Evolutionary conservation across 805 yeast species (phyloP).

Genomic region (Sugiyamaella chiloensis): DNA sequence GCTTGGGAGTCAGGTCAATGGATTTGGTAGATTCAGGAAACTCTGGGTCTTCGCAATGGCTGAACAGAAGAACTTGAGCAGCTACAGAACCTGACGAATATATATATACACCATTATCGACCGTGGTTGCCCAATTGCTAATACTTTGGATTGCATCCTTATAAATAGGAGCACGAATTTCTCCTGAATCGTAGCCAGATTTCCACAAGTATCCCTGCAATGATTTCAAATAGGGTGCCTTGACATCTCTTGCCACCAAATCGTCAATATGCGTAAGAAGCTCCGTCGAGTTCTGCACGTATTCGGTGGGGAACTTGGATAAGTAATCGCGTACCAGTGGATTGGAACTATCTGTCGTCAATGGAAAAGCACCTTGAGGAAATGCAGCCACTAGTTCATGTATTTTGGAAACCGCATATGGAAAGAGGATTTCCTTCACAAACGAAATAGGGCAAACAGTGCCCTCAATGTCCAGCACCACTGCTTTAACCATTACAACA

Average conservation of each 20-base stretch:
- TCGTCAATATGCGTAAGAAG: constrained; percentile 49
- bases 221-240: constrained; percentile 71
- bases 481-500: constrained; percentile 23
- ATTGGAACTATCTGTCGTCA: constrained; percentile 16
- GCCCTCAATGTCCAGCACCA: constrained; percentile 81
- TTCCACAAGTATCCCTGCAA: constrained; percentile 86
- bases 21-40: constrained; percentile 21
- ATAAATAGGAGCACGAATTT: constrained; percentile 72
- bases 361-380: constrained; percentile 5
- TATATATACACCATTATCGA: constrained; percentile 47
- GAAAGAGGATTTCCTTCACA: constrained; percentile 71
- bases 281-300: constrained; percentile 28
- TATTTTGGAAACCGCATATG: constrained; percentile 54
- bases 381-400: constrained; percentile 21
- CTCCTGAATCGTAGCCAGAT: constrained; percentile 73
- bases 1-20: constrained; percentile 49
- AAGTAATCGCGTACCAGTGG: constrained; percentile 34
- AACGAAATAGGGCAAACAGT: constrained; percentile 89
- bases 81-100: constrained; percentile 88
- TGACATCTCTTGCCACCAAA: constrained; percentile 64
- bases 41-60: constrained; percentile 47
- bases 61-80: constrained; percentile 79
- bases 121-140: constrained; percentile 36
- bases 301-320: constrained; percentile 45
- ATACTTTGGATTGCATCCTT: constrained; percentile 65